These are phyloP conservation scores for Pseudogymnoascus sp. DNA, from an alignment of 2,329 filamentous ascomycete genomes.

Conservation along the genomic window DNA sequence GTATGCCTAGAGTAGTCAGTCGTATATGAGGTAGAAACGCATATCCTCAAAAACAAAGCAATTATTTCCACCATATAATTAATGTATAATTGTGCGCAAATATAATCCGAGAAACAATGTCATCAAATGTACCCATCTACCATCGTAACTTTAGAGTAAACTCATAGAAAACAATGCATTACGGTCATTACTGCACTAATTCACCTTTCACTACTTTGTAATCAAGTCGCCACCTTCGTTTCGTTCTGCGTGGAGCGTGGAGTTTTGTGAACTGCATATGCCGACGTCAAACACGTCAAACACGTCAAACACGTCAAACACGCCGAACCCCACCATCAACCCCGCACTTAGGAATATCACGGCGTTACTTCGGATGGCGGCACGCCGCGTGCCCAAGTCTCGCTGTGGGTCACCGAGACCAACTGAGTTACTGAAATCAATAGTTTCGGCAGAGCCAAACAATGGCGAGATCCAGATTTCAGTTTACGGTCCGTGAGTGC, in stretches of 20 bases:
- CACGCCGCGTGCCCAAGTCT: not conserved
- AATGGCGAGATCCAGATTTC: not conserved
- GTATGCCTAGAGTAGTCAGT: slow-evolving; percentile 13
- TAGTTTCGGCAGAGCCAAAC: not conserved
- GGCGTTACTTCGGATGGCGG: not conserved
- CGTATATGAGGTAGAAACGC: not conserved
- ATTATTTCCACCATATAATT: not conserved
- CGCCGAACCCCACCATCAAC: not conserved
- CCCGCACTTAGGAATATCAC: not conserved
- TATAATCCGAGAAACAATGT: not conserved
- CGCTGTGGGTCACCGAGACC: not conserved
- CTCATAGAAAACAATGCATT: not conserved
- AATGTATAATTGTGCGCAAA: not conserved
- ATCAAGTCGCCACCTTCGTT: not conserved
- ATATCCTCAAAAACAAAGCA: not conserved
- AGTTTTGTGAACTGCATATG: not conserved
- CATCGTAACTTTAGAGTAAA: not conserved
- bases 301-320: not conserved
- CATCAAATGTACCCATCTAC: not conserved
- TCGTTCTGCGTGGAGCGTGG: not conserved
- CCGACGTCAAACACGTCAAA: not conserved
- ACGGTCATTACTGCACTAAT: not conserved
- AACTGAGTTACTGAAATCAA: not conserved
- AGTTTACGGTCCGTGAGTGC: not conserved
- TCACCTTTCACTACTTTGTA: not conserved